Percentiles rank a stretch among this genome's conserved stretches.
These are phyloP conservation scores for Lophium mytilinum DNA, from an alignment of 495 filamentous ascomycete species.

Conservation along the genomic window DNA sequence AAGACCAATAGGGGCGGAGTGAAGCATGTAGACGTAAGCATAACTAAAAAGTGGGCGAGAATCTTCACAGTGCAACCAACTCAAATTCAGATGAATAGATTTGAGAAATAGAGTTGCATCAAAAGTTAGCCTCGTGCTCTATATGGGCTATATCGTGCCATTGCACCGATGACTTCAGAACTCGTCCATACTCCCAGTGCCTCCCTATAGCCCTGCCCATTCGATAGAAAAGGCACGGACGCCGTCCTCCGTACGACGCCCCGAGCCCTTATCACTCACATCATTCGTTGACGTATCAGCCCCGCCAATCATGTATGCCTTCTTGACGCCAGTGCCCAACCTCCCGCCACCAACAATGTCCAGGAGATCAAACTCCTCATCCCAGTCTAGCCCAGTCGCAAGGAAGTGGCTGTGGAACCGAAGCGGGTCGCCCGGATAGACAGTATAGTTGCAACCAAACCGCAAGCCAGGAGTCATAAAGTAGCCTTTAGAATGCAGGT, in stretches of 20 bases:
- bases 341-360: slow-evolving; percentile 79
- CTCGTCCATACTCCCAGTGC: no score
- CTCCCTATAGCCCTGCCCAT: slow-evolving; percentile 22
- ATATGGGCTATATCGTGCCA: no score
- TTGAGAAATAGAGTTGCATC: no score
- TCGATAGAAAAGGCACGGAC: slow-evolving; percentile 24
- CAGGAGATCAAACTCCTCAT: slow-evolving; percentile 74
- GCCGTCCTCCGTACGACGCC: neutral
- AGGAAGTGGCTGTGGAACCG: slow-evolving; percentile 94
- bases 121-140: no score
- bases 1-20: no score
- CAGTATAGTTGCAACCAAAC: slow-evolving; percentile 88
- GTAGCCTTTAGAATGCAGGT: slow-evolving; percentile 72
- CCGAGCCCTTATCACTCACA: slow-evolving; percentile 2
- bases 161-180: no score
- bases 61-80: no score
- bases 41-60: no score
- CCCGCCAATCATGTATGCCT: slow-evolving; percentile 83
- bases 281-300: slow-evolving; percentile 9
- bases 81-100: no score
- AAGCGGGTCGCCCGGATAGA: slow-evolving; percentile 90
- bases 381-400: slow-evolving; percentile 68
- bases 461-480: slow-evolving; percentile 86
- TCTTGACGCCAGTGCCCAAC: slow-evolving; percentile 90
- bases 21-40: no score